Base-by-base conservation (phyloP, 2,329 filamentous ascomycete species). In the Shiraia sp. region DNA sequence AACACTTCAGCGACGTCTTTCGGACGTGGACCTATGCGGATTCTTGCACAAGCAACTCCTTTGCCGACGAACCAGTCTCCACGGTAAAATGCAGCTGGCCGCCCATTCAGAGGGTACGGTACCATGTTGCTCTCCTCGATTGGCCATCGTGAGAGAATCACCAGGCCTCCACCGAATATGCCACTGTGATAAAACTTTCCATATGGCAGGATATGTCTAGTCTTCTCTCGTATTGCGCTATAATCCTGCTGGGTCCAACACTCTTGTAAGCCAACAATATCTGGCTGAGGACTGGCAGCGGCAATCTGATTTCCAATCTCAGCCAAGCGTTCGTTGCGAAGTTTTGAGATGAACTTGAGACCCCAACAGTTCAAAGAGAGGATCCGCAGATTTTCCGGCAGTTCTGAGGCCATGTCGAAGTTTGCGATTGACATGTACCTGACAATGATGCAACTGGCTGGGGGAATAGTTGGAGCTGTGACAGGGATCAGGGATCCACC, bases 41-140 rank as follows among this genome's bases (percentile, higher is more conserved):
- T 86, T 49, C 81, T 80, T 2, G 92, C 92, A 62, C 82, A 87
- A 6, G 92, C 93, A 29, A 97, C 84, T 12, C 93, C 93, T 68
- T 97, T 97, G 0, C 93, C 93, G 8, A 96, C 91, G 63, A 85
- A 97, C 90, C 92, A 97, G 69, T 97, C 92, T 9, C 93, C 93
- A 46, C 92, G 79, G 73, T 87, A 96, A 71, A 97, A 96, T 4
- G 92, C 92, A 8, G 90, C 92, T 5, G 93, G 93, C 13, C 92
- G 81, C 13, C 93, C 93, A 68, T 96, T 96, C 38, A 99, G 79
- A n/a, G 90, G 83, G 66, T 96, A 99, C 3, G 78, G 79, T 54
- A 83, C 79, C 90, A 97, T 95, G 60, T 79, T 84, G 69, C 86
- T 91, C 73, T 95, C 88, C 59, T 89, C 86, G 52, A 99, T 90